Conservation (phyloP, 345 rosid genomes). For the Atalantia buxifolia region DNA sequence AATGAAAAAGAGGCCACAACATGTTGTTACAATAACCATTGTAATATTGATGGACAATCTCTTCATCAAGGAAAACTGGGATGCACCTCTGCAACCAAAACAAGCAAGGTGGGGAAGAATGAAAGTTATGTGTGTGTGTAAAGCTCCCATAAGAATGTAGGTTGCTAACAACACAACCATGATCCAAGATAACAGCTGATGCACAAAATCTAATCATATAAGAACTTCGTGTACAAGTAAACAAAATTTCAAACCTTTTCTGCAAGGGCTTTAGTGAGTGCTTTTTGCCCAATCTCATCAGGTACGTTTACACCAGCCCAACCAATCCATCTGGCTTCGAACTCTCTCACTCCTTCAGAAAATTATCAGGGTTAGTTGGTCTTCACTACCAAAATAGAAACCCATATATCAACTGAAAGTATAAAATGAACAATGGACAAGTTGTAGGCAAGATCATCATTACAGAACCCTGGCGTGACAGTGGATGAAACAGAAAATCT, state of each 20-base stretch:
- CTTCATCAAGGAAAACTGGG: conserved; percentile 61
- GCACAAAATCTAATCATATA: background rate
- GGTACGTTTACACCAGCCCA: conserved; percentile 67
- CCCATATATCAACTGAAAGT: background rate
- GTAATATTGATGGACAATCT: conserved; percentile 49
- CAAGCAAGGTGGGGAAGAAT: background rate
- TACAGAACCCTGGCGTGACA: background rate
- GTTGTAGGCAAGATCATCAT: background rate
- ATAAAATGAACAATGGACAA: background rate
- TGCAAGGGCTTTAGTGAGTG: conserved; percentile 48
- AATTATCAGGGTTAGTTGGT: background rate
- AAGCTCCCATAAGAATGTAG: background rate
- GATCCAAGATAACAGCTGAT: background rate
- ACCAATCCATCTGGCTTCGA: conserved; percentile 64
- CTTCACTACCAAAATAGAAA: conserved; percentile 2
- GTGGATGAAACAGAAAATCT: background rate
- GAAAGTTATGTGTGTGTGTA: background rate
- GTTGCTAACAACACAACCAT: background rate
- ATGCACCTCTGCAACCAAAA: conserved; percentile 49
- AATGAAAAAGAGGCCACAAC: conserved; percentile 62
- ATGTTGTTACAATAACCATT: conserved; percentile 64
- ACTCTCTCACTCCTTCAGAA: conserved; percentile 50
- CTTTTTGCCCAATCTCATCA: conserved; percentile 46
- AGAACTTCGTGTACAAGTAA: conserved; percentile 12
- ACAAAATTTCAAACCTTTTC: conserved; percentile 40